Conservation (phyloP, 345 rosid species). For the Microthlaspi erraticum region DNA sequence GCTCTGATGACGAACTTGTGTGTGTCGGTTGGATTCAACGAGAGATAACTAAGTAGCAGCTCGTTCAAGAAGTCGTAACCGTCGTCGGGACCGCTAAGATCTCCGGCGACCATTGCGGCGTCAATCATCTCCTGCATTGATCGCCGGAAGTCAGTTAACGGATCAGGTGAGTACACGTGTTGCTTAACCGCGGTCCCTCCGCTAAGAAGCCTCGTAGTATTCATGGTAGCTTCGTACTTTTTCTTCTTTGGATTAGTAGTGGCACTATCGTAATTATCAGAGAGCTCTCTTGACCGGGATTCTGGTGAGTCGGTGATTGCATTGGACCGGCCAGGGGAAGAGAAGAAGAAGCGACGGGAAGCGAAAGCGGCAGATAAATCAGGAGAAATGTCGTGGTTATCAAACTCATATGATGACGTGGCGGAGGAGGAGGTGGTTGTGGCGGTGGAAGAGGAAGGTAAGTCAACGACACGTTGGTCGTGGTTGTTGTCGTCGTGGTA, state of each 20-base stretch:
- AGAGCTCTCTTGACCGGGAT: constrained; percentile 37
- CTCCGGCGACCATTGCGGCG: constrained; percentile 50
- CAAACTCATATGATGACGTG: constrained; percentile 46
- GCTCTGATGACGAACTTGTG: constrained; percentile 79
- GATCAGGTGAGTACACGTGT: constrained; percentile 78
- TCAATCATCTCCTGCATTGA: constrained; percentile 99
- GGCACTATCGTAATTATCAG: constrained; percentile 36
- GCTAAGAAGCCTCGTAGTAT: constrained; percentile 22
- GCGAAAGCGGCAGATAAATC: constrained; percentile 77
- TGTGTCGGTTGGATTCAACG: constrained; percentile 65
- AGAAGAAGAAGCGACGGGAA: constrained; percentile 90
- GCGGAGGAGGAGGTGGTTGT: constrained; percentile 46
- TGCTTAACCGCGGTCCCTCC: constrained; percentile 75
- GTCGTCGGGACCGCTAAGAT: constrained; percentile 51
- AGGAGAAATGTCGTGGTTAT: constrained; percentile 39
- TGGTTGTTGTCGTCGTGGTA: constrained; percentile 40
- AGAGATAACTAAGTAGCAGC: constrained; percentile 72
- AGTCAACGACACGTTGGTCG: constrained; percentile 27
- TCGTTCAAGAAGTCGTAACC: constrained; percentile 82
- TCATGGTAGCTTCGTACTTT: neutral
- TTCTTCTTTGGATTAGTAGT: constrained; percentile 2
- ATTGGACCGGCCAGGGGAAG: constrained; percentile 91
- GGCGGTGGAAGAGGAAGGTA: constrained; percentile 47
- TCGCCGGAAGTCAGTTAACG: constrained; percentile 75
- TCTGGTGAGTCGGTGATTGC: constrained; percentile 71